A percentile compares a stretch with the other conserved stretches of the same genome.
phyloP scores from a whole-genome alignment of 2,329 filamentous ascomycete species.

The Diaporthe amygdali region DNA sequence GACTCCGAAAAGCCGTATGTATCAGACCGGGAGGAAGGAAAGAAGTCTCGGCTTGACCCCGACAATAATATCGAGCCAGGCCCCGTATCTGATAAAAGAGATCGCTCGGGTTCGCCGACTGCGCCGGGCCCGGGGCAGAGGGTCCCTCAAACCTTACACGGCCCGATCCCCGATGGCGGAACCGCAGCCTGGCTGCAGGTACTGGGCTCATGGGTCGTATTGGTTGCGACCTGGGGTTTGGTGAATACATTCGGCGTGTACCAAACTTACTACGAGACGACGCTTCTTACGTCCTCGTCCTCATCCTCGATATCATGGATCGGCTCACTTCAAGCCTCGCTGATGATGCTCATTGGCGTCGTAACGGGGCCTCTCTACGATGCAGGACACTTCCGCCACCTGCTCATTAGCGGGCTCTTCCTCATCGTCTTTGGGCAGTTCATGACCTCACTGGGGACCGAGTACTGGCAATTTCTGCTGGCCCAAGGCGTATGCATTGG shows the following conservation, averaged over 20 bases:
- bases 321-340: slow-evolving; percentile 46
- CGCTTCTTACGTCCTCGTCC: slow-evolving; percentile 36
- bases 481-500: slow-evolving; percentile 45
- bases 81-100: not conserved
- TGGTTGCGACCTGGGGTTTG: slow-evolving; percentile 44
- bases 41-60: not conserved
- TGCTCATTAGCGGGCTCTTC: slow-evolving; percentile 41
- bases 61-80: not conserved
- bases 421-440: slow-evolving; percentile 47
- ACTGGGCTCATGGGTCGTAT: slow-evolving; percentile 41
- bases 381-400: slow-evolving; percentile 44
- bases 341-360: slow-evolving; percentile 46
- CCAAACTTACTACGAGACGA: slow-evolving; percentile 49
- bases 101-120: not conserved
- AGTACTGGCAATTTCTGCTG: slow-evolving; percentile 49
- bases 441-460: slow-evolving; percentile 48
- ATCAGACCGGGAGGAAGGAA: slow-evolving; percentile 7
- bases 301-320: slow-evolving; percentile 52
- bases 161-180: slow-evolving; percentile 32
- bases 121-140: not conserved
- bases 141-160: not conserved
- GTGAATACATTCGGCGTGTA: slow-evolving; percentile 53
- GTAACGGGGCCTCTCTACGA: slow-evolving; percentile 49
- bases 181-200: slow-evolving; percentile 45
- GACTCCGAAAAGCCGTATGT: slow-evolving; percentile 21